Evolutionary conservation across 345 rosid genomes (phyloP).

Genomic region (Eucalyptus virginea): DNA sequence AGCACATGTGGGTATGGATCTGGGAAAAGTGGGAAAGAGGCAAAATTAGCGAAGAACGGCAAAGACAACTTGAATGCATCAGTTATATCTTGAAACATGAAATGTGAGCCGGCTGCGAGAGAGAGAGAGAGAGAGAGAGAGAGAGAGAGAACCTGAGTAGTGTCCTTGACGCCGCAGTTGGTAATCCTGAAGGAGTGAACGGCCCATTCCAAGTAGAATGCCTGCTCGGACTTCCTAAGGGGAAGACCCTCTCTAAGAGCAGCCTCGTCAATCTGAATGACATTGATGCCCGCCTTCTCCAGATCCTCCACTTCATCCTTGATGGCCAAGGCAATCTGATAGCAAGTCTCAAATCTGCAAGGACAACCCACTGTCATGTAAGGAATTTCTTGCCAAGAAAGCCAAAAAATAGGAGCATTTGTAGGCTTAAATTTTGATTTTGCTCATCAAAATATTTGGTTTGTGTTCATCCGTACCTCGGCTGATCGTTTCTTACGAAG

Average conservation of each 20-base stretch:
- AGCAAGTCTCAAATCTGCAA: slow-evolving; percentile 80
- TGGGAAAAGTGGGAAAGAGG: neutral
- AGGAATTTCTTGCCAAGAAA: neutral
- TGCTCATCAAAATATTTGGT: neutral
- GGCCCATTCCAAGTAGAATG: slow-evolving; percentile 98
- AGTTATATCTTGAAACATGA: neutral
- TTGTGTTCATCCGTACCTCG: slow-evolving; percentile 38
- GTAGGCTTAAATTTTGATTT: neutral
- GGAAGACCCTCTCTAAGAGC: slow-evolving; percentile 96
- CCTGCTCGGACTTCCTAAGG: slow-evolving; percentile 93
- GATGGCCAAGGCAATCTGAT: slow-evolving; percentile 96
- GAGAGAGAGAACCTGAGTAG: slow-evolving; percentile 55
- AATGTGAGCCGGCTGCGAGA: neutral
- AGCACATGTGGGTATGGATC: slow-evolving; percentile 99
- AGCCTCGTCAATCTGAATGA: slow-evolving; percentile 98
- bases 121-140: neutral
- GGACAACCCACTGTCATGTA: neutral
- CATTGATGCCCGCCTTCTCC: slow-evolving; percentile 79
- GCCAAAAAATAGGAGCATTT: neutral
- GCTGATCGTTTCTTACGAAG: slow-evolving; percentile 92
- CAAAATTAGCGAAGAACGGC: neutral
- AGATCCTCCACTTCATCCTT: slow-evolving; percentile 98
- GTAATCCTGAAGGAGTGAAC: slow-evolving; percentile 99
- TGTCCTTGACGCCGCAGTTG: slow-evolving; percentile 75
- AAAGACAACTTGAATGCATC: neutral